Conservation (phyloP, 208 protist species). For the Crithidia bombi region DNA sequence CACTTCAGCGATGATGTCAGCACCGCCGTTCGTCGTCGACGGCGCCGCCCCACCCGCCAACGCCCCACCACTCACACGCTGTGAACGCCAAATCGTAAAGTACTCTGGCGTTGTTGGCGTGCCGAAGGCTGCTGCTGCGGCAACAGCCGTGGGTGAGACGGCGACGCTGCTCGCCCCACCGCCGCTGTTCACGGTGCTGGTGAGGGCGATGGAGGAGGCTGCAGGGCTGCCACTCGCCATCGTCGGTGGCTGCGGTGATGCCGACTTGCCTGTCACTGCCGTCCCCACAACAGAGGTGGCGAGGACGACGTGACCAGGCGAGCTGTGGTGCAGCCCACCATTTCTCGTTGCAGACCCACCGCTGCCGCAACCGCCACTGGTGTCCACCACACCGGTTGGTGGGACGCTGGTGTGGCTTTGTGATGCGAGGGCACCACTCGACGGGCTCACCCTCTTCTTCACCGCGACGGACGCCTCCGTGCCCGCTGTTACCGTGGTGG, state of each 20-base stretch:
- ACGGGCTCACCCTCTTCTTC: background rate
- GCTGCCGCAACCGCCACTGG: background rate
- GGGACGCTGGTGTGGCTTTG: background rate
- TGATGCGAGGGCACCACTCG: background rate
- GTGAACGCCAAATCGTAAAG: constrained; percentile 56
- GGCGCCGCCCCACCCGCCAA: constrained; percentile 26
- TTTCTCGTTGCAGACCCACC: background rate
- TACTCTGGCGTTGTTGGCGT: constrained; percentile 22
- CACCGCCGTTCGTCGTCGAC: constrained; percentile 49
- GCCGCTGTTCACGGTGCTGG: constrained; percentile 16
- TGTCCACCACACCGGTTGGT: background rate
- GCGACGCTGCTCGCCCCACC: constrained; percentile 2
- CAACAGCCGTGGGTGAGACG: background rate
- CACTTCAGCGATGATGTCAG: constrained; percentile 70
- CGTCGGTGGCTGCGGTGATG: background rate
- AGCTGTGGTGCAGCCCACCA: background rate
- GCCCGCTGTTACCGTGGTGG: background rate
- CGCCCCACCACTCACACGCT: constrained; percentile 40
- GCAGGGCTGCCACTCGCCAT: background rate
- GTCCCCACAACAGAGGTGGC: constrained; percentile 1
- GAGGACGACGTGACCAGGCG: constrained; percentile 4
- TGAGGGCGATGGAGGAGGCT: constrained; percentile 1
- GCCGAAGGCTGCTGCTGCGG: background rate
- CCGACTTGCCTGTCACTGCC: background rate
- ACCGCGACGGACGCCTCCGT: background rate